Base-by-base conservation (phyloP, 257 asterid genomes). In the Nicotiana tabacum region DNA sequence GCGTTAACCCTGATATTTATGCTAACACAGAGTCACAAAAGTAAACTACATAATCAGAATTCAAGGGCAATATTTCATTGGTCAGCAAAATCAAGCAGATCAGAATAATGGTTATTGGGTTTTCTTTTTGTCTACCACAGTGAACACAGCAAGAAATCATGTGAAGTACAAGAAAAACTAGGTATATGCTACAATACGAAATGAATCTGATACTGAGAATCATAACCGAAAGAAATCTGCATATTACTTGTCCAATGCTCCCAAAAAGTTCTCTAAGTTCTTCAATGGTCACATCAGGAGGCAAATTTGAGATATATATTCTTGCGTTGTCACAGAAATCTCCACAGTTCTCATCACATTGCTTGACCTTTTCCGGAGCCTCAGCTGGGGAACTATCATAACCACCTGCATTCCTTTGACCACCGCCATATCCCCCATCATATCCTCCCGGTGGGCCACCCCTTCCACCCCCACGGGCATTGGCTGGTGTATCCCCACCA, bases 251-350 rank as follows among this genome's bases (percentile, higher is more conserved):
- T 85, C 99, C 99, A 30, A 97, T 97, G 91, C 98, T 95, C 86
- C 99, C 99, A 91, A 97, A 97, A 80, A 97, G 94, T 83, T 95
- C 98, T 84, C 89, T 88, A 84, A 97, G 98, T 90, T 97, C 99
- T 5, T 97, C 99, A 77, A 48, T 35, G 16, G 98, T 91, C 89
- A 97, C 97, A 89, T 97, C 97, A 32, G 98, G 97, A 77, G 99
- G 99, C 90, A 97, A 89, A 88, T 97, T 97, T 76, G 99, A 94
- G 85, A 97, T 97, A 89, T 97, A 97, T 83, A 97, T 97, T 88
- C 99, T 91, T 30, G 99, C 74, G 78, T 97, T 97, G 89, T 97
- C 98, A 86, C 99, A 97, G 18, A 89, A 65, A 77, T 97, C 99
- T 74, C 97, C 99, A 87, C 99, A 97, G 83, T 27, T 92, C 85